A percentile compares a stretch with the other conserved stretches of the same genome.
Evolutionary conservation across 2,329 filamentous ascomycete genomes (phyloP).

Genomic region (Aspergillus sclerotialis): DNA sequence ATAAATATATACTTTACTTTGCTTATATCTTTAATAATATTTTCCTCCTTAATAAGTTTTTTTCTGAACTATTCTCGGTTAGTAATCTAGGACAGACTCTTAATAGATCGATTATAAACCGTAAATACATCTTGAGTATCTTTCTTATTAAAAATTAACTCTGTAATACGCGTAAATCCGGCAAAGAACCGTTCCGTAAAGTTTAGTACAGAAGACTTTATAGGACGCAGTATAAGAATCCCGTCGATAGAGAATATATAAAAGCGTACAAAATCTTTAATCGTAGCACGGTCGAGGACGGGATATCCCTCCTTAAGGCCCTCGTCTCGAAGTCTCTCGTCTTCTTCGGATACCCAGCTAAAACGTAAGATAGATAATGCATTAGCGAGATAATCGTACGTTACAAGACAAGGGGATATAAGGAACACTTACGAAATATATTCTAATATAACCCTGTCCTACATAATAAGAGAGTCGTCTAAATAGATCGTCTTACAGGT

Average conservation of each 20-base stretch:
- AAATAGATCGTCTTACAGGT: slow-evolving; percentile 5
- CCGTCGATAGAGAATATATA: slow-evolving; percentile 6
- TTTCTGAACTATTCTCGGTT: slow-evolving; percentile 3
- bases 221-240: slow-evolving; percentile 8
- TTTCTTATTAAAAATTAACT: slow-evolving; percentile 6
- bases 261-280: slow-evolving; percentile 9
- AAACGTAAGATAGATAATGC: slow-evolving; percentile 2
- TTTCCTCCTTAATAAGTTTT: slow-evolving; percentile 6
- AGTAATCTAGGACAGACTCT: slow-evolving; percentile 1
- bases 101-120: slow-evolving; percentile 2
- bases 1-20: slow-evolving; percentile 7
- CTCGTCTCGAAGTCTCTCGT: no score
- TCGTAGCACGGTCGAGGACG: slow-evolving; percentile 5
- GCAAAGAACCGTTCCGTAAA: slow-evolving; percentile 7
- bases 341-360: slow-evolving; percentile 8
- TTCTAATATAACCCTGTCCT: slow-evolving; percentile 7
- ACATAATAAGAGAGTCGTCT: slow-evolving; percentile 3
- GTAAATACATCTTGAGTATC: slow-evolving; percentile 7
- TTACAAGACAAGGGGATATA: slow-evolving; percentile 1
- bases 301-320: slow-evolving; percentile 6
- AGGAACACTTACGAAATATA: slow-evolving; percentile 7
- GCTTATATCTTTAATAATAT: slow-evolving; percentile 7
- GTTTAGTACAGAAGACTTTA: slow-evolving; percentile 8
- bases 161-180: slow-evolving; percentile 6
- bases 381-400: slow-evolving; percentile 3